Evolutionary conservation across 1,284 basidiomycete species (phyloP), one percentile per base, ranked within the genome.

Genomic region (Ganoderma meredithae): DNA sequence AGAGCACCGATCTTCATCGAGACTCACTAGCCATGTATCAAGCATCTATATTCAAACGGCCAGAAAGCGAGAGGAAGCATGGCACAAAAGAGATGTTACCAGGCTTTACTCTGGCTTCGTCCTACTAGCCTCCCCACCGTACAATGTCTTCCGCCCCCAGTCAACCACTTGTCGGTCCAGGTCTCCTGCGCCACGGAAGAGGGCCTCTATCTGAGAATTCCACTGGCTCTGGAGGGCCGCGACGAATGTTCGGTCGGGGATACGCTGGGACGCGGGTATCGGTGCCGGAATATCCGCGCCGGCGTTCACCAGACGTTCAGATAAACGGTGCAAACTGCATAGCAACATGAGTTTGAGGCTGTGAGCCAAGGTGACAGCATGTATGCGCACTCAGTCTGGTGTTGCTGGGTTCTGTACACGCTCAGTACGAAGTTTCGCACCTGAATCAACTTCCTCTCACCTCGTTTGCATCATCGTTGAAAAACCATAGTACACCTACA

Each of bases 401-500:
- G 77, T 56, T 73, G 67, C 31, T 75, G 71, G 17, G 77, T 76
- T 55, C 78, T 79, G 60, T n/a, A 63, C 25, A 12, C 13, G 17
- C 12, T 67, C 44, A 67, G 43, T 5, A 62, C 22, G 33, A 40
- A 6, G 5, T 15, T 33, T 31, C 36, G 40, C 17, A 15, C 25
- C 60, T 17, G 8, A 56, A 25, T 19, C 1, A 4, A 47, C n/a
- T 17, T 6, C 27, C 12, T n/a, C 75, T 63, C 60, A 77, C 78
- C 75, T 74, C 3, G 69, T 72, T 5, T 72, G 68, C 27, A 79
- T 79, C 77, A 77, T 75, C 17, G 75, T 74, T 2, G 77, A 77
- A 64, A 79, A 77, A 7, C 78, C 78, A 66, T 78, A 79, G 71
- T 79, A 79, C 2, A 79, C 74, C 78, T 79, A 53, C 3, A 25